Base-by-base conservation (phyloP, 306 rosid genomes). In the Rosa lucieae region DNA sequence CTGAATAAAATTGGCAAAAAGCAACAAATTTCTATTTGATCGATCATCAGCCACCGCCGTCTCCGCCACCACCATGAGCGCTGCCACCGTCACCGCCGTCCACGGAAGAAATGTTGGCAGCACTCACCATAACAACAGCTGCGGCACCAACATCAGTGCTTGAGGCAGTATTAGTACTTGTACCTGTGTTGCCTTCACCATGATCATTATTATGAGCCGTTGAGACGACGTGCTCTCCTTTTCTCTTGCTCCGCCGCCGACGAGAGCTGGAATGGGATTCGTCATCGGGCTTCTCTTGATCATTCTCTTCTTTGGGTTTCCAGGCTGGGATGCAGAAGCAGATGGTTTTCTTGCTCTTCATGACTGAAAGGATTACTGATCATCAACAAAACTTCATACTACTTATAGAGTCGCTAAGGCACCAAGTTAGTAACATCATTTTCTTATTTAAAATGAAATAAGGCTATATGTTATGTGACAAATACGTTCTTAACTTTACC, bases 261-360 rank as follows among this genome's bases (percentile, higher is more conserved):
- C 29, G 40, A 75, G 86, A 66, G 78, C 72, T 83, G 37, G 62
- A 78, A 70, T 79, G n/a, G 39, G 90, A 78, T 47, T 73, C 86
- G 52, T 80, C 90, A 18, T 76, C 78, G 3, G 42, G 53, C 61
- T 75, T 68, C 17, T 62, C 86, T 71, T 74, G 42, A 42, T n/a
- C 42, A 55, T 62, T 62, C 40, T 35, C 40, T 29, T 81, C 86
- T 77, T 84, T 85, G 10, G 67, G 75, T 87, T 77, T 88, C 15
- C 53, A 48, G 67, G 62, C 59, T 3, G 81, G 83, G 72, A 92
- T 76, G 84, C 97, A 89, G 83, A 87, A 92, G 51, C 92, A 89
- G 6, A 84, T 66, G 82, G 40, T 79, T 81, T 84, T 79, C 78
- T 82, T 82, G 87, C 80, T 53, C 85, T 85, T 85, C 97, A 89